Evolutionary conservation across 306 rosid species (phyloP).

Genomic region (Hippophae tibetana): DNA sequence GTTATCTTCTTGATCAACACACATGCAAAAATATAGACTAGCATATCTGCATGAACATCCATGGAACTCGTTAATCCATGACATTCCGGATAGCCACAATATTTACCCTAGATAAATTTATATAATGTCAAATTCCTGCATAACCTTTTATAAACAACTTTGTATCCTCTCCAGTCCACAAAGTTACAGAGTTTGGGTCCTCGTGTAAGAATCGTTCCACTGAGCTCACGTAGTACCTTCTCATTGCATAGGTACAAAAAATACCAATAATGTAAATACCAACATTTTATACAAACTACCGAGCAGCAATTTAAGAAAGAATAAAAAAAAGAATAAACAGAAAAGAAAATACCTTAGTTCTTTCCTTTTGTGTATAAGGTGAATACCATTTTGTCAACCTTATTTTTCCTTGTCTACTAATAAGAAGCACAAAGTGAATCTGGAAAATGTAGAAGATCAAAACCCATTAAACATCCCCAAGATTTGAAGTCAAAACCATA

Average conservation of each 20-base stretch:
- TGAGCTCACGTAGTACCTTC: slow-evolving; percentile 60
- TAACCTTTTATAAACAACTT: slow-evolving; percentile 91
- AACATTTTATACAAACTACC: not conserved
- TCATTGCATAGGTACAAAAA: not conserved
- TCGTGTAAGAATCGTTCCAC: slow-evolving; percentile 55
- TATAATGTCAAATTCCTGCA: not conserved
- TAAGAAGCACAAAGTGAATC: slow-evolving; percentile 55
- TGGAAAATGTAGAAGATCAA: not conserved
- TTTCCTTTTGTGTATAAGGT: slow-evolving; percentile 87
- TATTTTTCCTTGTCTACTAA: slow-evolving; percentile 94
- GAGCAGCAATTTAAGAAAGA: not conserved
- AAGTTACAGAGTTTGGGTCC: slow-evolving; percentile 83
- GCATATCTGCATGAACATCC: slow-evolving; percentile 57
- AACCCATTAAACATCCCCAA: slow-evolving; percentile 1
- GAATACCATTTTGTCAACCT: slow-evolving; percentile 86
- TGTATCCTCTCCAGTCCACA: slow-evolving; percentile 89
- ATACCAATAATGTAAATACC: not conserved
- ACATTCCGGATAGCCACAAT: not conserved
- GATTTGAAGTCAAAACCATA: too few relatives aligned
- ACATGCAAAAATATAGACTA: slow-evolving; percentile 78
- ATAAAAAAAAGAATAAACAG: not conserved
- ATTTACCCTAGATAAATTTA: not conserved
- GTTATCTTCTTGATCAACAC: slow-evolving; percentile 76
- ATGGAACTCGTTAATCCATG: slow-evolving; percentile 4
- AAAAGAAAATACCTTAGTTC: slow-evolving; percentile 55